Evolutionary conservation across 169 alveolate species (phyloP).

Genomic region (Perkinsus marinus): DNA sequence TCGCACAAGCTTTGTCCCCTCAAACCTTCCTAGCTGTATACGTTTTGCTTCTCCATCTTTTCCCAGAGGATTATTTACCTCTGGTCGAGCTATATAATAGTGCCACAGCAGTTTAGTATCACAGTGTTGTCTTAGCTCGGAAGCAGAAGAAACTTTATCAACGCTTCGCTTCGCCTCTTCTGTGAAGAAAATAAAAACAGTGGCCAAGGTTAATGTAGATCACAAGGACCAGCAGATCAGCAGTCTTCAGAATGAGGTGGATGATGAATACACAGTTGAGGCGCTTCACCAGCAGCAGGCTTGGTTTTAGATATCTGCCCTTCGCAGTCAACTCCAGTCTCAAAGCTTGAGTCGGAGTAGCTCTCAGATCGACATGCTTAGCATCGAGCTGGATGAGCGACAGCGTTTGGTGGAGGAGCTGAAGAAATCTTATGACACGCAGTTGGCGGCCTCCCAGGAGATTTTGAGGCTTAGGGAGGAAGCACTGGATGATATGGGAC

Average conservation of each 20-base stretch:
- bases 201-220: constrained; percentile 1
- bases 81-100: no score
- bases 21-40: no score
- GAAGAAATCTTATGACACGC: not conserved
- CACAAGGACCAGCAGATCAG: not conserved
- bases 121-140: not conserved
- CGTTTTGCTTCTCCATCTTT: no score
- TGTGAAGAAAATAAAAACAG: constrained; percentile 12
- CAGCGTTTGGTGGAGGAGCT: not conserved
- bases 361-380: not conserved
- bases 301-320: not conserved
- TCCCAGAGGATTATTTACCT: no score
- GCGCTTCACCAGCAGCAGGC: not conserved
- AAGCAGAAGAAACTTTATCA: constrained; percentile 10
- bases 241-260: not conserved
- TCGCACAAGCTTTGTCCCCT: no score
- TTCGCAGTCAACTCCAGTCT: not conserved
- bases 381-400: not conserved
- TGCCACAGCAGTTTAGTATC: no score
- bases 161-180: constrained; percentile 13
- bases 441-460: not conserved
- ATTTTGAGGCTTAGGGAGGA: not conserved
- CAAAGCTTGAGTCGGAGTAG: not conserved
- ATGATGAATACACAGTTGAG: not conserved
- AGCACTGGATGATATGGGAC: not conserved